Percentiles rank a stretch among this genome's conserved stretches.
Evolutionary conservation across 805 yeast species (phyloP).

Genomic region (Saccharomyces eubayanus): DNA sequence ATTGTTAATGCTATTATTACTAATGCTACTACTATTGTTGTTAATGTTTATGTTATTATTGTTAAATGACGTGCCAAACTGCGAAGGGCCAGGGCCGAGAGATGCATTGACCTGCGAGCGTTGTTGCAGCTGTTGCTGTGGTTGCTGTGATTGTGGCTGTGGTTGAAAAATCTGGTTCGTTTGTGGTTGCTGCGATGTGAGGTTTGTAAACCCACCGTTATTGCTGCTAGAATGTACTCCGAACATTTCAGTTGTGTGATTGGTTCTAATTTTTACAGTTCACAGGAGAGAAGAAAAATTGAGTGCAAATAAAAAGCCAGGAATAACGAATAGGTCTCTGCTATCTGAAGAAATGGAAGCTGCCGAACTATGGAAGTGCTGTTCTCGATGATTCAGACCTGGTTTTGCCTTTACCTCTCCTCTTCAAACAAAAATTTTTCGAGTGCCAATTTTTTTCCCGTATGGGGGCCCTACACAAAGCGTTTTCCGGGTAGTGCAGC

Average conservation of each 20-base stretch:
- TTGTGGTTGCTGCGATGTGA: not conserved
- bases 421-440: not conserved
- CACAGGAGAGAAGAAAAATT: not conserved
- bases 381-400: not conserved
- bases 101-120: not conserved
- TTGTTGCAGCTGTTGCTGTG: not conserved
- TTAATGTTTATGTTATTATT: not conserved
- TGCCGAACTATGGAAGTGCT: not conserved
- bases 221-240: not conserved
- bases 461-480: not conserved
- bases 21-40: not conserved
- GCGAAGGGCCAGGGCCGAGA: not conserved
- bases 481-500: not conserved
- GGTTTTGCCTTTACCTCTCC: not conserved
- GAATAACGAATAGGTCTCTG: not conserved
- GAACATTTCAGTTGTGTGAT: not conserved
- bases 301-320: not conserved
- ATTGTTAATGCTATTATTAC: not conserved
- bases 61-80: not conserved
- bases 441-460: not conserved
- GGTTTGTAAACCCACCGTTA: not conserved
- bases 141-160: not conserved
- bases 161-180: not conserved
- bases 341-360: not conserved
- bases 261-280: not conserved